Evolutionary conservation across 352 stramenopile genomes (phyloP), one percentile per base, ranked within the genome.

Genomic region (Aphanomyces euteiches): DNA sequence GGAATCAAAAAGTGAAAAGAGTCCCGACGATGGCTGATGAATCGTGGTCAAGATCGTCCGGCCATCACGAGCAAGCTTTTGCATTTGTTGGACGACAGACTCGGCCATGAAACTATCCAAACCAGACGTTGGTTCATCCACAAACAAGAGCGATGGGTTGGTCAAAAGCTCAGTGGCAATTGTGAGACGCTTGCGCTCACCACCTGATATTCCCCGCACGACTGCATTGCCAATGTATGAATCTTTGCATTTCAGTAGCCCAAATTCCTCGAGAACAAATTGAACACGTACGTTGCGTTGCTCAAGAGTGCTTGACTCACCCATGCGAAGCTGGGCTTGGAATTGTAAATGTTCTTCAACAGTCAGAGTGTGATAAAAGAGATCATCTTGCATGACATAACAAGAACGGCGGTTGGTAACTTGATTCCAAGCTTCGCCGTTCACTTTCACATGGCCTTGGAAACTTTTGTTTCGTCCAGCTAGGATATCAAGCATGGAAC

Each of bases 401-500:
- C 77, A 79, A 1, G 74, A 47, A 36, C 73, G 76, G 3, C 73
- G 64, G 38, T 81, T 78, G 8, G 66, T 76, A 0, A 28, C 58
- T 7, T 86, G 71, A 40, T 28, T 73, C 75, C 81, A 87, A 5
- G 66, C 66, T 5, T 73, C 34, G n/a, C 94, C 93, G 58, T 84
- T 89, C 19, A 98, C 76, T 2, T 53, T 74, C 38, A 89, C 85
- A 0, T 54, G 72, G 28, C 85, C 81, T 40, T 83, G 76, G 5
- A 91, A 87, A 7, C 77, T 76, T 15, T 72, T 83, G 65, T 98
- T 98, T 41, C 93, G 79, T 8, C 92, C 77, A 0, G 94, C 89
- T 60, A 99, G 90, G 21, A 97, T 95, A 81, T 98, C 93, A 10
- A 97, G 83, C 6, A 98, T 82, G 2, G 93, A 97, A n/a, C 89